phyloP scores from a whole-genome alignment of 345 rosid genomes.

The Litchi chinensis region DNA sequence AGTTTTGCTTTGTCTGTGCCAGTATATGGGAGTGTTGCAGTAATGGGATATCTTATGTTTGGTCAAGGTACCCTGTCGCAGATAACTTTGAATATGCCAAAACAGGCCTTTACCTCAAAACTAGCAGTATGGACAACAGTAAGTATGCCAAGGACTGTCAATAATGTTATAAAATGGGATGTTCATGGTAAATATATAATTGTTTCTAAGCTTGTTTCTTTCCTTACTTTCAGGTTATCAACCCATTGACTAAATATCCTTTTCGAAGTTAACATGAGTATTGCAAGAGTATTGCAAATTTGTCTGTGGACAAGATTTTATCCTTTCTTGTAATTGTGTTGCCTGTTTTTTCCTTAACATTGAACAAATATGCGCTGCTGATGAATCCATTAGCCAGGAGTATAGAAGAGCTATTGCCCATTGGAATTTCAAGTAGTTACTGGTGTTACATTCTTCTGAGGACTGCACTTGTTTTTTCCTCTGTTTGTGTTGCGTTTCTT shows the following conservation, averaged over 20 bases:
- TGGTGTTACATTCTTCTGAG: conserved; percentile 75
- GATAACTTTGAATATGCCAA: conserved; percentile 87
- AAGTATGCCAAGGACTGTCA: conserved; percentile 28
- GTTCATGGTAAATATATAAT: background rate
- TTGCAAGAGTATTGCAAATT: background rate
- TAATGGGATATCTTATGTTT: conserved; percentile 85
- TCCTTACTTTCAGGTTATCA: conserved; percentile 62
- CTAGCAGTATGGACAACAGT: conserved; percentile 90
- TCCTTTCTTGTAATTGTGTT: background rate
- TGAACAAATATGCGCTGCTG: conserved; percentile 62
- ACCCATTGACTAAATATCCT: conserved; percentile 93
- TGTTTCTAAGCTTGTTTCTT: conserved; percentile 26
- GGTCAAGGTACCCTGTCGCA: conserved; percentile 88
- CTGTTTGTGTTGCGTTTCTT: conserved; percentile 80
- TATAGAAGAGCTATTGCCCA: conserved; percentile 87
- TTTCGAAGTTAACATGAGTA: conserved; percentile 17
- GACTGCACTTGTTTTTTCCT: conserved; percentile 69
- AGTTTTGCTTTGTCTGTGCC: conserved; percentile 68
- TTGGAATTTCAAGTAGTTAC: conserved; percentile 42
- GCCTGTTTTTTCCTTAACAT: conserved; percentile 35
- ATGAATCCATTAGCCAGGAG: conserved; percentile 89
- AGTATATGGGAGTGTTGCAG: conserved; percentile 74
- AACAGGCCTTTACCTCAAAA: conserved; percentile 52
- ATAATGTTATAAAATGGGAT: background rate
- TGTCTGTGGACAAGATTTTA: background rate